These are phyloP conservation scores for Trametes sp. DNA, from an alignment of 1,284 basidiomycete species.

Conservation along the genomic window DNA sequence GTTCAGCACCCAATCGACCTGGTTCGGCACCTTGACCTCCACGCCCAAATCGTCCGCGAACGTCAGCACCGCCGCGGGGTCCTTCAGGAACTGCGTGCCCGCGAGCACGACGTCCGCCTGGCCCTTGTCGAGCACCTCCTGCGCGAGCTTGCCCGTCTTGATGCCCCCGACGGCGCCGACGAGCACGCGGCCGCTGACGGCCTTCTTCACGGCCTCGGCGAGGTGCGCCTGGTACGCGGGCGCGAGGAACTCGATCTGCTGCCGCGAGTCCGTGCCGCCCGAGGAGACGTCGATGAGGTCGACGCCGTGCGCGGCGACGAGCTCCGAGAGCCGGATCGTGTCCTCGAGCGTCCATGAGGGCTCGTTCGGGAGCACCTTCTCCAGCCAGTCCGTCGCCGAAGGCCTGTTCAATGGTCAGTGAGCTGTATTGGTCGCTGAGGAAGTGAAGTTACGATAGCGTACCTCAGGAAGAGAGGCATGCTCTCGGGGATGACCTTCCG, in stretches of 20 bases:
- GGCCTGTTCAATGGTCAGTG: constrained; percentile 49
- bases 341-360: constrained; percentile 63
- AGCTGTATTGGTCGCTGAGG: constrained; percentile 18
- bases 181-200: constrained; percentile 47
- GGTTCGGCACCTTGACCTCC: constrained; percentile 50
- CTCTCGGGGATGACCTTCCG: constrained; percentile 58
- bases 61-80: constrained; percentile 55
- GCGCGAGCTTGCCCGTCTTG: constrained; percentile 59
- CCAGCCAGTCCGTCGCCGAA: constrained; percentile 64
- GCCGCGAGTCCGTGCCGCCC: constrained; percentile 51
- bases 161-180: constrained; percentile 69
- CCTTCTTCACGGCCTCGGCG: constrained; percentile 58
- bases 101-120: constrained; percentile 51
- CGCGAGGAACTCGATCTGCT: constrained; percentile 42
- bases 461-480: constrained; percentile 76
- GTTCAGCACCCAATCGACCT: constrained; percentile 57
- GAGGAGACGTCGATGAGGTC: constrained; percentile 60
- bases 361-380: constrained; percentile 51
- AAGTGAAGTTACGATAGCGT: constrained; percentile 39
- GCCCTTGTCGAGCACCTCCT: constrained; percentile 58
- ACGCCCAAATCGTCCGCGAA: constrained; percentile 60
- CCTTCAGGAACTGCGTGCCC: constrained; percentile 61
- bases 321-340: constrained; percentile 52
- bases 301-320: constrained; percentile 59
- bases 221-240: constrained; percentile 55